Percentiles rank a stretch among this genome's conserved stretches.
phyloP scores from a whole-genome alignment of 495 filamentous ascomycete genomes.

The Neurospora sp. region DNA sequence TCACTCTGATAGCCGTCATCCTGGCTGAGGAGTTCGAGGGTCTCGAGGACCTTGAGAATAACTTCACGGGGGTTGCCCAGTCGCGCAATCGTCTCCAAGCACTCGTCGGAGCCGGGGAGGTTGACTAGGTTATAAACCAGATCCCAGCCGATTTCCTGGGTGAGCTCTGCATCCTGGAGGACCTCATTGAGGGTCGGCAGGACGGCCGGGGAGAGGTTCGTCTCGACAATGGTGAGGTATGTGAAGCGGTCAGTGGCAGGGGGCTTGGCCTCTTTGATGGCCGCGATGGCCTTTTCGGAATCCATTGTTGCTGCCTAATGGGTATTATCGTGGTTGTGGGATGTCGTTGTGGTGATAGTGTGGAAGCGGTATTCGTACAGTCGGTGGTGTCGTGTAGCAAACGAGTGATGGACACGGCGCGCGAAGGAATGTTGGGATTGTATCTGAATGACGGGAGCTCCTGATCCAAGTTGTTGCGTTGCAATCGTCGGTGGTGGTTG shows the following conservation, averaged over 20 bases:
- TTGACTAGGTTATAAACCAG: slow-evolving; percentile 77
- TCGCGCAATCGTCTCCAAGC: slow-evolving; percentile 64
- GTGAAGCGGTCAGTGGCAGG: slow-evolving; percentile 75
- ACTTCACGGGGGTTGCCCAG: slow-evolving; percentile 91
- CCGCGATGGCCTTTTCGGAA: slow-evolving; percentile 24
- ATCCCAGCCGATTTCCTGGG: slow-evolving; percentile 93
- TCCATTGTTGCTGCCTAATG: slow-evolving; percentile 5
- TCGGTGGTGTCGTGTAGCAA: background rate
- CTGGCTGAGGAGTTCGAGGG: slow-evolving; percentile 44
- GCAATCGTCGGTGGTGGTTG: background rate
- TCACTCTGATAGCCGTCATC: slow-evolving; percentile 28
- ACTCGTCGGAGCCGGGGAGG: slow-evolving; percentile 60
- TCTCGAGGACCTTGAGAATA: slow-evolving; percentile 77
- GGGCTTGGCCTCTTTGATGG: slow-evolving; percentile 41
- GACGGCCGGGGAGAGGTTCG: slow-evolving; percentile 67
- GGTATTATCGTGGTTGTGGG: background rate
- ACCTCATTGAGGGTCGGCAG: slow-evolving; percentile 68
- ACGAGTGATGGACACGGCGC: background rate
- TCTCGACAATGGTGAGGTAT: slow-evolving; percentile 80
- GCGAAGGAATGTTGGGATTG: background rate
- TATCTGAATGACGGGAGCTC: background rate
- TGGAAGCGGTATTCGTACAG: background rate
- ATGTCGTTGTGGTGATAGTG: background rate
- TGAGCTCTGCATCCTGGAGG: slow-evolving; percentile 73
- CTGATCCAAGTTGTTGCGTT: background rate